These are phyloP conservation scores for Yarrowia alimentaria DNA, from an alignment of 805 yeast species.

Conservation along the genomic window DNA sequence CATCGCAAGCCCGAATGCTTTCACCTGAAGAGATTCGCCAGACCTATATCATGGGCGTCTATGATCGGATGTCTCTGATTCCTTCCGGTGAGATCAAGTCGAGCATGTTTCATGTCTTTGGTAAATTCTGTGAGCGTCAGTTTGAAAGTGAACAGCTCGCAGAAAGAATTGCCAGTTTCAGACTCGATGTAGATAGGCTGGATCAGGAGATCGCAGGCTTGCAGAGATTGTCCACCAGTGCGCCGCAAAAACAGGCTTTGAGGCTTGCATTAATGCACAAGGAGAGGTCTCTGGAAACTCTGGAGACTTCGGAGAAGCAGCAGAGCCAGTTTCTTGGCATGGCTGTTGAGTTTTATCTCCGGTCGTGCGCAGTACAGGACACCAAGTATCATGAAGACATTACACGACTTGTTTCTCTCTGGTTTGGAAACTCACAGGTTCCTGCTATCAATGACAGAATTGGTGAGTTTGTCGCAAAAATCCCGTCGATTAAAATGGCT, in stretches of 20 bases:
- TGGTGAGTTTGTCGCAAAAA: constrained; percentile 38
- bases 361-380: constrained; percentile 3
- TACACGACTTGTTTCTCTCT: constrained; percentile 77
- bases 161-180: background rate
- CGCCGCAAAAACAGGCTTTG: background rate
- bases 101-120: constrained; percentile 17
- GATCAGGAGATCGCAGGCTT: background rate
- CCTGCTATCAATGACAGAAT: constrained; percentile 48
- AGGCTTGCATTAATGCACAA: too few relatives aligned
- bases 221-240: constrained; percentile 36
- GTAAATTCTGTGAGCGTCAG: constrained; percentile 14
- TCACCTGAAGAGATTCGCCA: constrained; percentile 17
- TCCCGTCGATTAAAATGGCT: constrained; percentile 63
- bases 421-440: constrained; percentile 64
- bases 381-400: constrained; percentile 49
- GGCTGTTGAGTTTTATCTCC: constrained; percentile 4
- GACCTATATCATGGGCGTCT: background rate
- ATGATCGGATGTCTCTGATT: background rate
- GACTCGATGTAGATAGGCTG: background rate
- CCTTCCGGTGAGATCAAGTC: background rate
- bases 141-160: background rate
- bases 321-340: background rate
- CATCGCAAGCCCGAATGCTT: constrained; percentile 15
- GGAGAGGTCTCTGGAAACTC: too few relatives aligned
- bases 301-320: background rate